Base-by-base conservation (phyloP, 805 yeast species). In the Yamadazyma tumulicola region DNA sequence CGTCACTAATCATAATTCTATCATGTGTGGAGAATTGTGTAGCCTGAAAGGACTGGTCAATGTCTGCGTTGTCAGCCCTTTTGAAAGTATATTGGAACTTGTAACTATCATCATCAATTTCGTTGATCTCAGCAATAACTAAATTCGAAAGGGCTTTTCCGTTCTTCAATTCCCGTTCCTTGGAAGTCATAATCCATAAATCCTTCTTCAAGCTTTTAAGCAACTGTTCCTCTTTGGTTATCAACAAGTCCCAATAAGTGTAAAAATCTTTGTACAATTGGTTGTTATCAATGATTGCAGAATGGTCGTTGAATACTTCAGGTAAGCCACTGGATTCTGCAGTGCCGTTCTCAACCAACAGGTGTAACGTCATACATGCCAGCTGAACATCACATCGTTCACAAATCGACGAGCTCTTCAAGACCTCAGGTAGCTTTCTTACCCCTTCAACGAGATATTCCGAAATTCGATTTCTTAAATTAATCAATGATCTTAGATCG, bases 1-100 rank as follows among this genome's bases (percentile, higher is more conserved):
- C 94, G 54, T 85, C 95, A 50, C 96, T 87, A 1, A 88, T 62
- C 11, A 83, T 67, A 1, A 89, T 72, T 25, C 77, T 64, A 50
- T 89, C 96, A 42, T 73, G 68, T 24, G 67, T 62, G 0, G 62
- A 34, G 2, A 87, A 47, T 38, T 81, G 86, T 0, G 81, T 60
- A 2, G 51, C 29, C 22, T 54, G 54, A 12, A 43, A 33, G 4
- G 39, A 63, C 36, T 6, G 63, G 31, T 31, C 14, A 26, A 45
- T 15, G 26, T 11, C 3, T 9, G 45, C 32, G 4, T n/a, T 19
- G 6, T 19, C 14, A 15, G 47, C 53, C 48, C 81, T 64, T 32
- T 55, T 58, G 49, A 81, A 76, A 0, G 74, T 67, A 52, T 81
- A 81, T 6, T 61, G 31, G 42, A 59, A 78, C 8, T 47, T 42